Evolutionary conservation across 345 rosid species (phyloP).

Genomic region (Eucalyptus coolabah): DNA sequence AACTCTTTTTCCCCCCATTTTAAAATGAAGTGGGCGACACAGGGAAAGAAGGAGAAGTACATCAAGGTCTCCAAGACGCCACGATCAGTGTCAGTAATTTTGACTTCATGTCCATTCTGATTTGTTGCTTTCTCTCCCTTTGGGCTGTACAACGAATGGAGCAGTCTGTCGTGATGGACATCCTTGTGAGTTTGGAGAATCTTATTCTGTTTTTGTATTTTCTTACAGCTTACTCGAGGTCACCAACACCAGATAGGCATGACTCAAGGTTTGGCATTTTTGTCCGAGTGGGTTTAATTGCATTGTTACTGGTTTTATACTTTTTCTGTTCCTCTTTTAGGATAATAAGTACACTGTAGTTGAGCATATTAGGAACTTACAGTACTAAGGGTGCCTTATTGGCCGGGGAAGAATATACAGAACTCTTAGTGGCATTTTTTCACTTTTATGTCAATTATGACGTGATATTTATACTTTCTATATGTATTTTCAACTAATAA

Average conservation of each 20-base stretch:
- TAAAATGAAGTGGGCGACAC: slow-evolving; percentile 42
- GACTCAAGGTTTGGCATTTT: slow-evolving; percentile 42
- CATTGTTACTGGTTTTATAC: not conserved
- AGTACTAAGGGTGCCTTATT: not conserved
- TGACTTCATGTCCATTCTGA: not conserved
- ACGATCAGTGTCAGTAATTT: slow-evolving; percentile 48
- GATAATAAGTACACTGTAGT: not conserved
- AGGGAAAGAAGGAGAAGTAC: slow-evolving; percentile 53
- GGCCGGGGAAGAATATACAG: not conserved
- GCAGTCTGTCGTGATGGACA: not conserved
- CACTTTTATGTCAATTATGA: not conserved
- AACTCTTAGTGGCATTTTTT: not conserved
- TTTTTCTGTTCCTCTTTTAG: not conserved
- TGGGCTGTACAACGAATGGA: not conserved
- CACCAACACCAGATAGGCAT: slow-evolving; percentile 47
- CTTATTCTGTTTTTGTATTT: not conserved
- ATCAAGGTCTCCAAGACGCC: slow-evolving; percentile 59
- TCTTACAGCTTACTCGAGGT: slow-evolving; percentile 60
- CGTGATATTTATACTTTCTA: not conserved
- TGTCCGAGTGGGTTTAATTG: not conserved
- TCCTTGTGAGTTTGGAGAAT: not conserved
- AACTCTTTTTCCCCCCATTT: not conserved
- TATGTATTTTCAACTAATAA: not conserved
- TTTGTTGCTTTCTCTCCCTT: not conserved
- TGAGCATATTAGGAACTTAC: not conserved